Evolutionary conservation across 148 eudicot species (phyloP).

Genomic region (Diospyros lotus): DNA sequence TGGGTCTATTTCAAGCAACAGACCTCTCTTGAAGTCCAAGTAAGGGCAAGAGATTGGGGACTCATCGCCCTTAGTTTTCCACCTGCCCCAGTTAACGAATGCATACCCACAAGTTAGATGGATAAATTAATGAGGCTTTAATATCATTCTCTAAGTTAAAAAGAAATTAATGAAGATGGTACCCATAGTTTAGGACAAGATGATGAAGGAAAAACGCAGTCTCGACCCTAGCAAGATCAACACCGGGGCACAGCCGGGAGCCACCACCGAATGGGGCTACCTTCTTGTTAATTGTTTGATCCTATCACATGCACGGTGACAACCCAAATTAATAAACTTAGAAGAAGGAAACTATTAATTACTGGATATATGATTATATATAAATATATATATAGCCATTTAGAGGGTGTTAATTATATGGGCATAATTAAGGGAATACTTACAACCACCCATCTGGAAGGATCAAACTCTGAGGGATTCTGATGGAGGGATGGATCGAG

Average conservation of each 20-base stretch:
- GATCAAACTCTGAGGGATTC: conserved; percentile 35
- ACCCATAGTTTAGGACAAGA: conserved; percentile 44
- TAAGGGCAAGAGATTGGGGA: conserved; percentile 41
- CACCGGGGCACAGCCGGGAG: conserved; percentile 43
- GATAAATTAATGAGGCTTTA: neutral
- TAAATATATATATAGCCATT: neutral
- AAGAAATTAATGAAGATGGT: neutral
- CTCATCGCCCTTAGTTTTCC: conserved; percentile 40
- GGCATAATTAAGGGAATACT: neutral
- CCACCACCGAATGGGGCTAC: conserved; percentile 51
- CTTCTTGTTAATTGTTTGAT: conserved; percentile 28
- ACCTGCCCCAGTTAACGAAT: conserved; percentile 20
- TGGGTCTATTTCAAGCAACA: conserved; percentile 28
- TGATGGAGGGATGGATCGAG: conserved; percentile 43
- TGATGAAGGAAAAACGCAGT: conserved; percentile 45
- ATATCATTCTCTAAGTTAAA: neutral
- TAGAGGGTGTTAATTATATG: too few relatives aligned
- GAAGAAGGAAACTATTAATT: too few relatives aligned
- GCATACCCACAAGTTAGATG: neutral
- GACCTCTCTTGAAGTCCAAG: conserved; percentile 36
- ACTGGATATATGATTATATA: neutral
- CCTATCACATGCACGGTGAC: conserved; percentile 12
- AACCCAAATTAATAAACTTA: too few relatives aligned
- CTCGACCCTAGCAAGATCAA: conserved; percentile 41
- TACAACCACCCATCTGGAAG: conserved; percentile 48